Evolutionary conservation across 805 yeast species (phyloP), one percentile per base, ranked within the genome.

Genomic region (Hanseniaspora lindneri): DNA sequence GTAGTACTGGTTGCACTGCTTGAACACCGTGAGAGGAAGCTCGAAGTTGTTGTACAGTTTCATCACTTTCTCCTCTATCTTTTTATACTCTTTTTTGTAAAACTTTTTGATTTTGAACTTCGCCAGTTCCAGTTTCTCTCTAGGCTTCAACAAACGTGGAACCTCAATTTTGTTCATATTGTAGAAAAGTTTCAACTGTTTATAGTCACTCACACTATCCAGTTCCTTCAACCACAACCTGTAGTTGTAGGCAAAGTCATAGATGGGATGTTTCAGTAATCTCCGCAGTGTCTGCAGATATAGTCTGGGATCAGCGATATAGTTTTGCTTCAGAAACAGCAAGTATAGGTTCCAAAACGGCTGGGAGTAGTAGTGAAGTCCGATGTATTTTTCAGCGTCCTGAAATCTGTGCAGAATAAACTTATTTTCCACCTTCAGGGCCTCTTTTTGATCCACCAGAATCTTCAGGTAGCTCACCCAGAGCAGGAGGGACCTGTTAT

Each of bases 331-430:
- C 29, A 48, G 40, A 5, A 60, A 65, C 10, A 59, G 53, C 25
- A 64, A 46, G 41, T 64, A 64, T 39, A 64, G 25, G 25, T 56
- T 58, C 67, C 67, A 64, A 53, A 63, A 64, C 34, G 60, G 65
- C 14, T 64, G 64, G 47, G 62, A 56, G 47, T 54, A 56, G 39
- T 55, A 64, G 55, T 64, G 67, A 49, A 60, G 49, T 2, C 66
- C 66, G 44, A 64, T 58, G 47, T 51, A 54, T 4, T 44, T 23
- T 40, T 62, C 67, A 2, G 67, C 67, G 10, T 24, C 41, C 44
- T 60, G 60, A 44, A 63, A 63, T 39, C 57, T 58, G 34, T 55
- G 53, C 34, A 63, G 54, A 16, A 64, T 43, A 14, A 16, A 16
- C 34, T 53, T 55, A 40, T 55, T 61, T 17, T 54, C 50, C 29